phyloP scores from a whole-genome alignment of 768 basidiomycete species.

The Suillus ampliporus region DNA sequence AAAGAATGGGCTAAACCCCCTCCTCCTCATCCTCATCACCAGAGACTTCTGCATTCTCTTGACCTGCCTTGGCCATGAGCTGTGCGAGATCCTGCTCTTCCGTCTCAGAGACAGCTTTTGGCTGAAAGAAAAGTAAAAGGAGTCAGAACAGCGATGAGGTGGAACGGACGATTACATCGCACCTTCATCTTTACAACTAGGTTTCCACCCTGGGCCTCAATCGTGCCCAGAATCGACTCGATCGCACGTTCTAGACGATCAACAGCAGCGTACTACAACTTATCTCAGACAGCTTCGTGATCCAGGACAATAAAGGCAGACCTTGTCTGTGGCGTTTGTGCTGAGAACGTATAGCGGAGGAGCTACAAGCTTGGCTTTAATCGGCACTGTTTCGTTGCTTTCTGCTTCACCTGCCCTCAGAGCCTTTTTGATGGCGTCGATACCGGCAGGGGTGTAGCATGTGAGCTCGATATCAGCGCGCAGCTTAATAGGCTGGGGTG shows the following conservation, averaged over 20 bases:
- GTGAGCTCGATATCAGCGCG: conserved; percentile 98
- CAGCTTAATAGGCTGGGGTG: conserved; percentile 98
- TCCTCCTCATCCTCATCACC: conserved; percentile 92
- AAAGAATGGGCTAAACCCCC: conserved; percentile 24
- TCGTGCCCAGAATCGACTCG: conserved; percentile 84
- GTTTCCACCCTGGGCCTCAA: conserved; percentile 84
- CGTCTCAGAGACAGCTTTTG: conserved; percentile 96
- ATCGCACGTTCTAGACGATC: conserved; percentile 94
- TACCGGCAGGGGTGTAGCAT: conserved; percentile 94
- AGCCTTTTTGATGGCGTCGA: conserved; percentile 95
- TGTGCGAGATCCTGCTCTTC: conserved; percentile 98
- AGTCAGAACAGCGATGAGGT: conserved; percentile 2
- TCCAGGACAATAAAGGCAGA: conserved; percentile 25
- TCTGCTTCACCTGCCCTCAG: conserved; percentile 87
- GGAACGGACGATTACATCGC: not conserved
- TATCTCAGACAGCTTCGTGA: not conserved
- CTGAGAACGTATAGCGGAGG: conserved; percentile 96
- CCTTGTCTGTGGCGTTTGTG: conserved; percentile 97
- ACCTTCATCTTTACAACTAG: conserved; percentile 98
- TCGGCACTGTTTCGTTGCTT: conserved; percentile 89
- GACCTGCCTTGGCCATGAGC: conserved; percentile 93
- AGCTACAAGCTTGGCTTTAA: conserved; percentile 96
- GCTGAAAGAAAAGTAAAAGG: conserved; percentile 51
- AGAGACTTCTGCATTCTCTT: conserved; percentile 95
- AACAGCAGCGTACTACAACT: conserved; percentile 75